Percentiles rank a stretch among this genome's conserved stretches.
Conservation (phyloP, 2,329 filamentous ascomycete genomes). For the Colletotrichum sp. region DNA sequence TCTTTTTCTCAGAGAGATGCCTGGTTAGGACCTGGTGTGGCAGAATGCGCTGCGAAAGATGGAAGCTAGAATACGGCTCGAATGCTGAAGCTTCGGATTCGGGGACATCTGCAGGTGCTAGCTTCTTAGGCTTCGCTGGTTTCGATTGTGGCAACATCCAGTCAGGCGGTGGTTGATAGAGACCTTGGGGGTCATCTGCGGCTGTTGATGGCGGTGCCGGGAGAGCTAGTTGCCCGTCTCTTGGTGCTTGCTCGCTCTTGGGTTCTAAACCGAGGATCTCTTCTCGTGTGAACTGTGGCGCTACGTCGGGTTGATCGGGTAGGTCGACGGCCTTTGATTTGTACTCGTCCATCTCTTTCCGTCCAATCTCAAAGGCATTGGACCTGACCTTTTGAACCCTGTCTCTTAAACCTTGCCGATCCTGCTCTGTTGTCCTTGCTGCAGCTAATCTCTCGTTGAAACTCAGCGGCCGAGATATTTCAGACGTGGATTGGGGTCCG, state of each 20-base stretch:
- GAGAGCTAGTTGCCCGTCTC: not conserved
- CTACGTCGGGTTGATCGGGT: conserved; percentile 48
- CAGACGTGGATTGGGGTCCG: conserved; percentile 28
- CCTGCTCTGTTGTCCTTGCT: conserved; percentile 62
- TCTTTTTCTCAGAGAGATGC: conserved; percentile 78
- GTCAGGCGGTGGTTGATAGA: conserved; percentile 14
- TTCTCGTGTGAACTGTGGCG: conserved; percentile 65
- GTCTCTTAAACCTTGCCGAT: conserved; percentile 54
- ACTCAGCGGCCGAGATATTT: conserved; percentile 50
- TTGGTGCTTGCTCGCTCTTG: conserved; percentile 5
- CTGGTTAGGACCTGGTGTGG: conserved; percentile 82
- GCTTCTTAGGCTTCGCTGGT: conserved; percentile 25
- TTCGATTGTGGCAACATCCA: conserved; percentile 6
- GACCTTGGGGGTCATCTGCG: conserved; percentile 1
- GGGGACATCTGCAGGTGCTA: conserved; percentile 37
- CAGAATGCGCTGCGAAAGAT: conserved; percentile 82
- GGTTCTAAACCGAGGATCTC: conserved; percentile 56
- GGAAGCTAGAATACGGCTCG: conserved; percentile 85
- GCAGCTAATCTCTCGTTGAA: conserved; percentile 90
- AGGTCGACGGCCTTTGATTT: conserved; percentile 63
- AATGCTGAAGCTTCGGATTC: conserved; percentile 67
- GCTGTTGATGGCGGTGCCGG: not conserved
- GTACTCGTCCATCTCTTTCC: conserved; percentile 64
- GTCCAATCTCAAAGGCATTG: conserved; percentile 61
- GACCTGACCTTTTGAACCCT: conserved; percentile 59